Evolutionary conservation across 2,329 filamentous ascomycete species (phyloP), one percentile per base, ranked within the genome.

Genomic region (Plenodomus tracheiphilus): DNA sequence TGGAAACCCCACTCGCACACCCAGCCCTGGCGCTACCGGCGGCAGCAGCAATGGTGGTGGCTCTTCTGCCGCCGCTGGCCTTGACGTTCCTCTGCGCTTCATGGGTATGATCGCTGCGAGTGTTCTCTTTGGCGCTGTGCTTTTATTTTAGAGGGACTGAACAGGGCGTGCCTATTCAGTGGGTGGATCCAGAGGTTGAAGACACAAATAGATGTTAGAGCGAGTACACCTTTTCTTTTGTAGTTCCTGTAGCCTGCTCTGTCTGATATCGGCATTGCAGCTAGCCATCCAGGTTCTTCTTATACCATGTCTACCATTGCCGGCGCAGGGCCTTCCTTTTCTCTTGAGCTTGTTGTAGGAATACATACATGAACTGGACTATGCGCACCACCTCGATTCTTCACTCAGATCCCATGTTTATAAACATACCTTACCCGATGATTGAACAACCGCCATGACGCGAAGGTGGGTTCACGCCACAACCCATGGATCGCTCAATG

Each of bases 71-170:
- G 65, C 61, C 17, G 39, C 53, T 39, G 47, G 50, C 39, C 46
- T 67, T 11, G 62, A 66, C 2, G 47, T 70, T 4, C 68, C 68
- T 22, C 11, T 70, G 25, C 59, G 59, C 43, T 64, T 69, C 53
- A 36, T 69, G 46, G 61, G 59, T 18, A 58, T 69, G 50, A 47
- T 69, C 28, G 66, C 51, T 41, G 66, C 64, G 32, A 67, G 68
- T 54, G 52, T 65, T 39, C 38, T 69, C 35, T 63, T 71, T 54
- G 65, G 68, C 34, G 61, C 61, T 54, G 62, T 56, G 42, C 53
- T 71, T 43, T 32, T 69, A 39, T 60, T 71, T 50, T 71, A 65
- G 54, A 44, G 44, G 38, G 36, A 49, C 32, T 28, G 43, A 55
- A 21, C n/a, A 11, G 21, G 19, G 17, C 16, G 34, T 11, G 20